Percentiles rank a stretch among this genome's conserved stretches.
These are phyloP conservation scores for Ceratobasidium theobromae DNA, from an alignment of 1,284 basidiomycete genomes.

Conservation along the genomic window DNA sequence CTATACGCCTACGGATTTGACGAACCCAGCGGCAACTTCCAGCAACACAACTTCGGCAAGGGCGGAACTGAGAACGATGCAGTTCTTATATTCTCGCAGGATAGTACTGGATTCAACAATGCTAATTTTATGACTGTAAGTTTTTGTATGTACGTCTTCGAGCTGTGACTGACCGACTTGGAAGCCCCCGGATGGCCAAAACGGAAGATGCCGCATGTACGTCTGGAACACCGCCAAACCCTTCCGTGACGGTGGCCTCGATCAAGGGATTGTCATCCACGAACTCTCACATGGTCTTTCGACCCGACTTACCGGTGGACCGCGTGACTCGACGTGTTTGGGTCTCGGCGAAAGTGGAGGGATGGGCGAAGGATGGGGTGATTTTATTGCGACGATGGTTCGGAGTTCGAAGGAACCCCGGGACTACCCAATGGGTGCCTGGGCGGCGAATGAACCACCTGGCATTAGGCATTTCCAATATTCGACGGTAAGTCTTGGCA, in stretches of 20 bases:
- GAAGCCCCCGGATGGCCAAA: conserved; percentile 50
- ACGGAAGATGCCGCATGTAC: conserved; percentile 56
- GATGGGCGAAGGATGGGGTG: conserved; percentile 52
- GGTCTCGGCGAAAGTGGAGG: conserved; percentile 56
- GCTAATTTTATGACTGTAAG: conserved; percentile 53
- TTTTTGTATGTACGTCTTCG: no score
- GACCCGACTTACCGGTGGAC: conserved; percentile 57
- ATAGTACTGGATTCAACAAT: conserved; percentile 50
- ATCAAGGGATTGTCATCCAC: conserved; percentile 50
- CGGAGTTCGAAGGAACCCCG: conserved; percentile 47
- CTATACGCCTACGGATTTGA: conserved; percentile 51
- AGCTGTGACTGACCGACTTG: no score
- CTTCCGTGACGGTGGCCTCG: conserved; percentile 55
- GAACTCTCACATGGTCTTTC: conserved; percentile 54
- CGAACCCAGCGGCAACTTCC: conserved; percentile 56
- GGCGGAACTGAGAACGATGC: conserved; percentile 54
- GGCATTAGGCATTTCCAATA: conserved; percentile 55
- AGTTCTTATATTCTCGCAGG: conserved; percentile 55
- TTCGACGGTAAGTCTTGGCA: conserved; percentile 38
- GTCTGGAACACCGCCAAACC: conserved; percentile 52
- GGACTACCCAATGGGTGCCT: conserved; percentile 52
- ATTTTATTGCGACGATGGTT: conserved; percentile 47
- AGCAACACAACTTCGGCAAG: conserved; percentile 53
- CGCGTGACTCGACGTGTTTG: conserved; percentile 52
- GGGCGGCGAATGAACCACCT: conserved; percentile 49